Conservation (phyloP, 1,284 basidiomycete species). For the Cerioporus squamosus region DNA sequence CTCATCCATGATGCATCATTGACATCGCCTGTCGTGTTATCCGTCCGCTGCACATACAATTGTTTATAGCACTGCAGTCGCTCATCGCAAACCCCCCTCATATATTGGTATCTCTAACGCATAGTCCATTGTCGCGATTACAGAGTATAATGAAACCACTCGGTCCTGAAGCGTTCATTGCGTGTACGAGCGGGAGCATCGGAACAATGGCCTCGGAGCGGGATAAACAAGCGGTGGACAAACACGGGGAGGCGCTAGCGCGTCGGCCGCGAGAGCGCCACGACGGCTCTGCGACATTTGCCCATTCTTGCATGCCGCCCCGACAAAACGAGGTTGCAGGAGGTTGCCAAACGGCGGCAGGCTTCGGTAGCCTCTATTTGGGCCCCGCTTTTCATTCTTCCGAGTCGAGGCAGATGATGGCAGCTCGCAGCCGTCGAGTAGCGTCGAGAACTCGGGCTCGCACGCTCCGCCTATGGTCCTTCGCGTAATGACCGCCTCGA, state of each 20-base stretch:
- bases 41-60: conserved; percentile 15
- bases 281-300: background rate
- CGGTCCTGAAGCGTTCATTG: background rate
- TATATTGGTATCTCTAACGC: conserved; percentile 14
- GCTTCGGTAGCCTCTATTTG: background rate
- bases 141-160: background rate
- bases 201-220: conserved; percentile 11
- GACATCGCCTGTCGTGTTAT: conserved; percentile 23
- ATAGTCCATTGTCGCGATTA: background rate
- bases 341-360: conserved; percentile 4
- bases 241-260: conserved; percentile 8
- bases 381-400: background rate
- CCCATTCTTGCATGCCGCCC: background rate
- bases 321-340: background rate
- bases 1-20: conserved; percentile 18
- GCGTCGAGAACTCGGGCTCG: background rate
- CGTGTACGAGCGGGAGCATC: background rate
- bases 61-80: conserved; percentile 20
- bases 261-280: conserved; percentile 3
- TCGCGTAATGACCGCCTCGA: conserved; percentile 28
- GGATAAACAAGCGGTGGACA: conserved; percentile 18
- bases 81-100: conserved; percentile 6
- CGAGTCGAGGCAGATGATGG: background rate
- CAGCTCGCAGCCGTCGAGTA: background rate
- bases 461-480: conserved; percentile 4